Conservation (phyloP, 2,329 filamentous ascomycete species). For the Fonsecaea multimorphosa region DNA sequence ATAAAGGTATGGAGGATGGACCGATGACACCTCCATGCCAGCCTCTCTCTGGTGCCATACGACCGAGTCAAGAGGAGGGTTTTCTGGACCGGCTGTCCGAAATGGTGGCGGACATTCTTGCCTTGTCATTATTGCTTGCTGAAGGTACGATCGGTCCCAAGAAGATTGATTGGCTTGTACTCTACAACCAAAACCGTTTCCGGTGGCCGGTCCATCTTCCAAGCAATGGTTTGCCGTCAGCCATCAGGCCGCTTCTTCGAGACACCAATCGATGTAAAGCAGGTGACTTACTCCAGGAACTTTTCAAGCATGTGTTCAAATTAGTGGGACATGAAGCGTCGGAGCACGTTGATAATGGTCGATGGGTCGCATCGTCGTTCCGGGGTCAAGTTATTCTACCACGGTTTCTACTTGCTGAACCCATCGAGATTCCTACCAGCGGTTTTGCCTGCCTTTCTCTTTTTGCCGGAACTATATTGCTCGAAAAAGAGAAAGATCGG, state of each 20-base stretch:
- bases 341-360: not conserved
- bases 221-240: not conserved
- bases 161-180: not conserved
- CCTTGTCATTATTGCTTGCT: not conserved
- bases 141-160: not conserved
- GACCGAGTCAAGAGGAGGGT: too few species aligned
- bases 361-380: not conserved
- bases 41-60: too few species aligned
- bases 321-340: not conserved
- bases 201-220: too few species aligned
- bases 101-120: not conserved
- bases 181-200: not conserved
- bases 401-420: not conserved
- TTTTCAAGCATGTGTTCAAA: not conserved
- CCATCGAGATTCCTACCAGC: not conserved
- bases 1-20: too few species aligned
- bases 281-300: too few species aligned
- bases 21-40: too few species aligned
- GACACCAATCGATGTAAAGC: too few species aligned
- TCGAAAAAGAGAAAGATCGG: not conserved
- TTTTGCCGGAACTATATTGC: not conserved
- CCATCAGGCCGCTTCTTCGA: not conserved
- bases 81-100: not conserved
- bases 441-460: not conserved
- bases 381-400: not conserved